These are phyloP conservation scores for Hymenoscyphus infarciens DNA, from an alignment of 2,329 filamentous ascomycete species.

Conservation along the genomic window DNA sequence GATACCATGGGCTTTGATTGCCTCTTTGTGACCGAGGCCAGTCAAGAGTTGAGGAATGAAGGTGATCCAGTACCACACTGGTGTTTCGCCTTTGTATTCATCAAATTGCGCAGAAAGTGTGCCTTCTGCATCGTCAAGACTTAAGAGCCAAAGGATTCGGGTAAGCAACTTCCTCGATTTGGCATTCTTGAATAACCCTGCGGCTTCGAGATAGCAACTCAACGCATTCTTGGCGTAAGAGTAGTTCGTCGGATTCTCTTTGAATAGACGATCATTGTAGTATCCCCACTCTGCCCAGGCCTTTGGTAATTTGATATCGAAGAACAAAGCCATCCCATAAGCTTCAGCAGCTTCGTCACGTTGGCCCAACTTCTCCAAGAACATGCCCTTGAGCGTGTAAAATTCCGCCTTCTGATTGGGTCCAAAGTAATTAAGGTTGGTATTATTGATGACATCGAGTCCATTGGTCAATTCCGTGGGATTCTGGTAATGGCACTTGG, in stretches of 20 bases:
- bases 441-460: conserved; percentile 98
- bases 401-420: conserved; percentile 96
- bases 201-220: conserved; percentile 93
- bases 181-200: conserved; percentile 93
- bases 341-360: conserved; percentile 90
- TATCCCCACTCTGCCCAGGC: conserved; percentile 99
- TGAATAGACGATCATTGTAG: conserved; percentile 96
- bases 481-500: conserved; percentile 98
- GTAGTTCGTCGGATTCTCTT: conserved; percentile 78
- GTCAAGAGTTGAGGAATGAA: conserved; percentile 96
- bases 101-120: conserved; percentile 84
- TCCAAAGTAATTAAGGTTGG: conserved; percentile 97
- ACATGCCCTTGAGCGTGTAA: conserved; percentile 99
- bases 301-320: conserved; percentile 91
- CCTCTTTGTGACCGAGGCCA: conserved; percentile 87
- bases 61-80: conserved; percentile 99
- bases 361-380: conserved; percentile 87
- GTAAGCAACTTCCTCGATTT: conserved; percentile 94
- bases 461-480: conserved; percentile 86
- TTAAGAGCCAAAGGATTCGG: conserved; percentile 91
- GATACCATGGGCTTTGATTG: conserved; percentile 78
- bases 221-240: conserved; percentile 85
- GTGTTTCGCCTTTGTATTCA: conserved; percentile 94
- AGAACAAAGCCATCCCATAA: conserved; percentile 92
- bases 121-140: conserved; percentile 83